Conservation (phyloP, 176 grass and related monocot genomes). For the Zoysia pacifica region DNA sequence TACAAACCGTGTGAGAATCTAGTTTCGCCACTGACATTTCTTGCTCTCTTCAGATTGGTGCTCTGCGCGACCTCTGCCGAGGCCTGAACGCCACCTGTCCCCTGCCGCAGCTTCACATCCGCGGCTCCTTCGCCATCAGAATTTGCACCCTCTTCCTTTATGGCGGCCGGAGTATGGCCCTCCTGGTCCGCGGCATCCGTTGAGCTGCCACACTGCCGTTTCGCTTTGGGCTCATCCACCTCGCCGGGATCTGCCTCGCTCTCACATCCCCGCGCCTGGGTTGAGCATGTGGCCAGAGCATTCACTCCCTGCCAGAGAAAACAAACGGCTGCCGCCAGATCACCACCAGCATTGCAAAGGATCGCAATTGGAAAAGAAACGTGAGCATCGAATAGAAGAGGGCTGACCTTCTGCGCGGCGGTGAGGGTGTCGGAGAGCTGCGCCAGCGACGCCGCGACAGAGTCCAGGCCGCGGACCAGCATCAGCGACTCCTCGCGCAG, state of each 20-base stretch:
- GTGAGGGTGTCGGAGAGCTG: constrained; percentile 80
- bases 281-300: constrained; percentile 24
- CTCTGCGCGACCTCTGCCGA: constrained; percentile 46
- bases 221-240: constrained; percentile 37
- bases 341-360: not conserved
- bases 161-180: not conserved
- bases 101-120: not conserved
- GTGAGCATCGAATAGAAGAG: not conserved
- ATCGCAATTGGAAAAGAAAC: no score
- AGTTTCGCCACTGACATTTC: constrained; percentile 28
- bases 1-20: not conserved
- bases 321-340: not conserved
- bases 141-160: not conserved
- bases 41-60: constrained; percentile 56
- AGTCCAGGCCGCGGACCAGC: constrained; percentile 82
- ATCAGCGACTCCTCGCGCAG: constrained; percentile 82
- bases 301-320: constrained; percentile 38
- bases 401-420: constrained; percentile 69
- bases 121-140: not conserved
- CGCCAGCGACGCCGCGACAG: constrained; percentile 71
- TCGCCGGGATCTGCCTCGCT: not conserved
- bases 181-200: not conserved
- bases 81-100: not conserved
- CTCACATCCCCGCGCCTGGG: constrained; percentile 26
- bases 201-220: constrained; percentile 26